A percentile compares a stretch with the other conserved stretches of the same genome.
Evolutionary conservation across 148 eudicot genomes (phyloP).

Genomic region (Cornus florida): DNA sequence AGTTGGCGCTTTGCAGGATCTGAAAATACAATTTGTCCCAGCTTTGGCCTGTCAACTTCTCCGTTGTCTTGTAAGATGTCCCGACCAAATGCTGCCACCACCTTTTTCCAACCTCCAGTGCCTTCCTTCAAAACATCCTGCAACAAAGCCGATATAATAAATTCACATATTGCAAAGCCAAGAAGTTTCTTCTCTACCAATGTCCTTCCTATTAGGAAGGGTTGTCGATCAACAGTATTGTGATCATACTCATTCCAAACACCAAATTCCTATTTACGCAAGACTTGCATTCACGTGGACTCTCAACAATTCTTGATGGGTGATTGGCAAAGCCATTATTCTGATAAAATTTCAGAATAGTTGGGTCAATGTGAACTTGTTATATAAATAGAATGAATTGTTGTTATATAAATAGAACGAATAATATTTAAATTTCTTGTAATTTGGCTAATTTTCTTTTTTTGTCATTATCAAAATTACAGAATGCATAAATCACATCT

Average conservation of each 20-base stretch:
- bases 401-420: too few relatives aligned
- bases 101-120: constrained; percentile 89
- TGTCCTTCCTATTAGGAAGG: neutral
- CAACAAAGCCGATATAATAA: constrained; percentile 2
- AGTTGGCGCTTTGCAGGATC: constrained; percentile 79
- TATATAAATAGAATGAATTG: too few relatives aligned
- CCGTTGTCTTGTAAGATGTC: constrained; percentile 73
- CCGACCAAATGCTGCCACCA: constrained; percentile 80
- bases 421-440: too few relatives aligned
- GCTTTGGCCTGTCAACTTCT: constrained; percentile 85
- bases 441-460: too few relatives aligned
- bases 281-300: too few relatives aligned
- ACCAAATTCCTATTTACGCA: neutral
- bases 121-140: constrained; percentile 96
- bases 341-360: too few relatives aligned
- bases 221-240: neutral
- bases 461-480: too few relatives aligned
- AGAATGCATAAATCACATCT: too few relatives aligned
- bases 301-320: too few relatives aligned
- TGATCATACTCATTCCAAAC: neutral
- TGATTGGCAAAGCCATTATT: too few relatives aligned
- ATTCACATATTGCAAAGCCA: neutral
- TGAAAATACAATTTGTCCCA: constrained; percentile 79
- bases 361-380: too few relatives aligned
- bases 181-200: neutral